phyloP scores from a whole-genome alignment of 1,139 yeast species.

The Scheffersomyces cryptocercus region DNA sequence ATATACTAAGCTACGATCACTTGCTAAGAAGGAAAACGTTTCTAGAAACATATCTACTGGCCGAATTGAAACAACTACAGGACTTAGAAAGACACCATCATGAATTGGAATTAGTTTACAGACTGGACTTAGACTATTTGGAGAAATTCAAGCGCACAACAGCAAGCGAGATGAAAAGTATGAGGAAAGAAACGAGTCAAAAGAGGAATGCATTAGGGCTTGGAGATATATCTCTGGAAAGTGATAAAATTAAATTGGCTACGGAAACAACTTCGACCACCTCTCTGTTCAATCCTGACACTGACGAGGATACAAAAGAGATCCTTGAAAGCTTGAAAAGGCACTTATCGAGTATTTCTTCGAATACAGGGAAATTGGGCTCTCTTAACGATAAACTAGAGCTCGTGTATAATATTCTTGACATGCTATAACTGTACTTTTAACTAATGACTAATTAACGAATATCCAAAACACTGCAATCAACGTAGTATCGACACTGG shows the following conservation, averaged over 20 bases:
- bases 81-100: constrained; percentile 32
- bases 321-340: constrained; percentile 19
- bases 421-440: constrained; percentile 11
- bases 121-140: constrained; percentile 37
- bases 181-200: constrained; percentile 7
- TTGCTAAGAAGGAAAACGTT: constrained; percentile 29
- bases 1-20: constrained; percentile 34
- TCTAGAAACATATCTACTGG: constrained; percentile 43
- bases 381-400: constrained; percentile 30
- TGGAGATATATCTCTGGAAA: not conserved
- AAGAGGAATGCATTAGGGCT: constrained; percentile 3
- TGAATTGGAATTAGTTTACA: constrained; percentile 22
- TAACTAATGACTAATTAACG: constrained; percentile 14
- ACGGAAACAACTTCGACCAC: not conserved
- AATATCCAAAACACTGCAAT: constrained; percentile 36
- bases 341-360: constrained; percentile 19
- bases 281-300: constrained; percentile 24
- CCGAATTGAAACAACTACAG: constrained; percentile 40
- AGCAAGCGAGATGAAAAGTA: constrained; percentile 5
- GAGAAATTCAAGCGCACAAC: constrained; percentile 20
- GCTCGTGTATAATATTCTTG: constrained; percentile 25
- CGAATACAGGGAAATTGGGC: constrained; percentile 19
- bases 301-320: constrained; percentile 24
- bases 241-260: constrained; percentile 3
- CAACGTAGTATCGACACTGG: constrained; percentile 10